Evolutionary conservation across 495 filamentous ascomycete genomes (phyloP).

Genomic region (Jackrogersella minutella): DNA sequence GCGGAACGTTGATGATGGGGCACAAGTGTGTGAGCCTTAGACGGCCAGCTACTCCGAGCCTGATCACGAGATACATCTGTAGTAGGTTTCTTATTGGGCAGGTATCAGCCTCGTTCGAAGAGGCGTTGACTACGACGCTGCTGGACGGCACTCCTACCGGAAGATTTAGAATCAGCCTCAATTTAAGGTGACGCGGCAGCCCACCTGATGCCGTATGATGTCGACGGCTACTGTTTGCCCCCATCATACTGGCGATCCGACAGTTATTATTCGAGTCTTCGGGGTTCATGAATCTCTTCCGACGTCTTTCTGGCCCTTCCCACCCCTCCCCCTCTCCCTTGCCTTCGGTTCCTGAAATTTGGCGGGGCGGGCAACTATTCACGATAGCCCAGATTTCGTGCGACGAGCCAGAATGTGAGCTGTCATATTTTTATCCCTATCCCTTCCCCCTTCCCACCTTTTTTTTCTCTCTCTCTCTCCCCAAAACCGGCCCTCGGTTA

Average conservation of each 20-base stretch:
- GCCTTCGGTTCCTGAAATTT: constrained; percentile 37
- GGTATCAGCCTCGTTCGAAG: constrained; percentile 39
- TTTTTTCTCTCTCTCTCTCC: neutral
- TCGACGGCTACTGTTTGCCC: constrained; percentile 21
- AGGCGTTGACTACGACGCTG: constrained; percentile 29
- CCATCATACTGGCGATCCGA: constrained; percentile 23
- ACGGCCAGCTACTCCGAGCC: constrained; percentile 36
- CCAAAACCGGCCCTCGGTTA: constrained; percentile 25
- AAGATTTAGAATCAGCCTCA: constrained; percentile 43
- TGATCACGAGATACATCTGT: constrained; percentile 18
- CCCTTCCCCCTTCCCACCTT: constrained; percentile 6
- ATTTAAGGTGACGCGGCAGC: constrained; percentile 35
- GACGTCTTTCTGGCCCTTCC: constrained; percentile 14
- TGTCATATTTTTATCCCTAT: constrained; percentile 25
- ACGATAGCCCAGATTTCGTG: constrained; percentile 36
- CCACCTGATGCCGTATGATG: constrained; percentile 32
- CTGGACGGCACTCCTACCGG: constrained; percentile 33
- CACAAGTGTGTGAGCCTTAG: constrained; percentile 8
- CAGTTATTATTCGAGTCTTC: constrained; percentile 28
- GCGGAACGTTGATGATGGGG: constrained; percentile 31
- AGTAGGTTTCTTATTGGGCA: constrained; percentile 20
- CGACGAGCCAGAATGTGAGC: constrained; percentile 25
- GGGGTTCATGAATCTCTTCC: constrained; percentile 24
- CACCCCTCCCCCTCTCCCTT: constrained; percentile 11
- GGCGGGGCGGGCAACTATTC: constrained; percentile 26